Percentiles rank a stretch among this genome's conserved stretches.
Conservation (phyloP, 345 rosid species). For the Corymbia maculata region DNA sequence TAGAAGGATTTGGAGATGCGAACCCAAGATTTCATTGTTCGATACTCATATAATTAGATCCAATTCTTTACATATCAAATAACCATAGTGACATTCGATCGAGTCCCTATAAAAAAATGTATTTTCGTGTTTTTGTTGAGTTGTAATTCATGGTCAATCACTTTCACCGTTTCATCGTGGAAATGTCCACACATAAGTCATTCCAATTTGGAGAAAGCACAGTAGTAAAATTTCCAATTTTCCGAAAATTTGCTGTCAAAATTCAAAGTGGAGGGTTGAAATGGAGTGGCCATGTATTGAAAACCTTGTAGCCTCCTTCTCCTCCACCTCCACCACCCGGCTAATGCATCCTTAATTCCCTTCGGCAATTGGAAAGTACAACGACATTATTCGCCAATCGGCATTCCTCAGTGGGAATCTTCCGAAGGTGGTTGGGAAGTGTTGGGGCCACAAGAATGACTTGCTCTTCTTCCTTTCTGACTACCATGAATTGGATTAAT, state of each 20-base stretch:
- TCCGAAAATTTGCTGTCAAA: neutral
- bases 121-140: neutral
- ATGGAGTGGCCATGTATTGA: neutral
- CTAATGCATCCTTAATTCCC: neutral
- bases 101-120: fast-evolving
- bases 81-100: fast-evolving
- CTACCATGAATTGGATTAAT: neutral
- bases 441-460: neutral
- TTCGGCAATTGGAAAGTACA: neutral
- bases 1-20: neutral
- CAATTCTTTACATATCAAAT: fast-evolving
- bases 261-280: neutral
- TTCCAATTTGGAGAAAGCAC: neutral
- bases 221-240: neutral
- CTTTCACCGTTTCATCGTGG: neutral
- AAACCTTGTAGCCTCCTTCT: neutral
- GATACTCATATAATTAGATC: neutral
- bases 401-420: neutral
- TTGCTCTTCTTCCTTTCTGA: neutral
- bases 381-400: neutral
- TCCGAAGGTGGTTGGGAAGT: neutral
- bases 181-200: neutral
- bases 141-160: fast-evolving
- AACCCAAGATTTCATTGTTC: neutral
- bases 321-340: neutral